Evolutionary conservation across 106 monocot genomes (phyloP).

Genomic region (Dioscorea dumetorum): DNA sequence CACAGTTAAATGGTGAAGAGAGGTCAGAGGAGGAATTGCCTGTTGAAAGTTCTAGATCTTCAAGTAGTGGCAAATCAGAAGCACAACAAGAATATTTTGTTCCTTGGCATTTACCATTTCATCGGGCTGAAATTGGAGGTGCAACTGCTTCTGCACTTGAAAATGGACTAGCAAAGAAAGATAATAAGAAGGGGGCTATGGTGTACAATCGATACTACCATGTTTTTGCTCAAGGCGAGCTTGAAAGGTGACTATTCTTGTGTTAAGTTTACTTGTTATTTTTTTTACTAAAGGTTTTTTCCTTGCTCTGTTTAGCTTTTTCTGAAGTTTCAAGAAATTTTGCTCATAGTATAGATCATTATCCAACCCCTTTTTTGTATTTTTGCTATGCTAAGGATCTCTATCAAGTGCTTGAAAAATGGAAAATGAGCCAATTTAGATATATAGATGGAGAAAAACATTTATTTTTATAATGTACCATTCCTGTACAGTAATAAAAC

Average conservation of each 20-base stretch:
- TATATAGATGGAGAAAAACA: no score
- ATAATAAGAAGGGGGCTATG: slow-evolving; percentile 83
- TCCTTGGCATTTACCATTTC: slow-evolving; percentile 97
- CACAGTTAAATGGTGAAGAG: slow-evolving; percentile 2
- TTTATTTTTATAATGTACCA: no score
- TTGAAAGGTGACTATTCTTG: slow-evolving; percentile 56
- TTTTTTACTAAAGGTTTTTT: no score
- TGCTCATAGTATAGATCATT: no score
- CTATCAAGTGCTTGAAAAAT: no score
- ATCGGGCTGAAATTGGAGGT: slow-evolving; percentile 81
- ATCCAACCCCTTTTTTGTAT: no score
- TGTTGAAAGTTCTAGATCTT: slow-evolving; percentile 7
- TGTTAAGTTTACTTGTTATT: not conserved
- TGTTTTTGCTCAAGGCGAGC: slow-evolving; percentile 94
- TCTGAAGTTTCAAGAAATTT: no score
- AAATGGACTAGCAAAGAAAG: slow-evolving; percentile 81
- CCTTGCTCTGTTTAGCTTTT: no score
- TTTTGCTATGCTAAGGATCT: no score
- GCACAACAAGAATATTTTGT: slow-evolving; percentile 89
- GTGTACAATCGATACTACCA: slow-evolving; percentile 97
- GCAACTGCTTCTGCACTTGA: slow-evolving; percentile 59
- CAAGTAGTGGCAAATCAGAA: slow-evolving; percentile 5
- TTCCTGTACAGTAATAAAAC: no score
- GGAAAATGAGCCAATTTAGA: no score
- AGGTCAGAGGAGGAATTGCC: slow-evolving; percentile 5